Conservation (phyloP, 257 asterid species). For the Misopates orontium region DNA sequence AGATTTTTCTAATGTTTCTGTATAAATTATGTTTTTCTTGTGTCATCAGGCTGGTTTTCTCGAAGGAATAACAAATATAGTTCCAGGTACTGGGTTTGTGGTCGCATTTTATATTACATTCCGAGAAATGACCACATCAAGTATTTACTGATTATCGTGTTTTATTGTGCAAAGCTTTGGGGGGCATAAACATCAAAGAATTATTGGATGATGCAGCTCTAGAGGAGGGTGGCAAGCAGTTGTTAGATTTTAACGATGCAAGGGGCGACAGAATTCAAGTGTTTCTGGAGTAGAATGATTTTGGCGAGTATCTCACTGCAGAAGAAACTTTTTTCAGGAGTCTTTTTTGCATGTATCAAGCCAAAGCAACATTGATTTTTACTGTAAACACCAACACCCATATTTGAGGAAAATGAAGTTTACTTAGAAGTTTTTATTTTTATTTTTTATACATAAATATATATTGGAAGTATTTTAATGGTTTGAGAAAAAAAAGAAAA, state of each 20-base stretch:
- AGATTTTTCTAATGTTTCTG: too few relatives aligned
- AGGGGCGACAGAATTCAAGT: conserved; percentile 92
- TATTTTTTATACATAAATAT: too few relatives aligned
- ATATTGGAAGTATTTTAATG: too few relatives aligned
- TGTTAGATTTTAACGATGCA: conserved; percentile 73
- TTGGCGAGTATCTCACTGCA: too few relatives aligned
- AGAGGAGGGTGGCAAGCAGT: conserved; percentile 76
- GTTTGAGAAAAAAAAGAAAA: too few relatives aligned
- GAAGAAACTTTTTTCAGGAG: too few relatives aligned
- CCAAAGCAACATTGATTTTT: too few relatives aligned
- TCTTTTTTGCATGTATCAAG: too few relatives aligned
- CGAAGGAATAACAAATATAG: conserved; percentile 74
- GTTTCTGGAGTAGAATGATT: conserved; percentile 53
- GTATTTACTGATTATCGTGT: not conserved
- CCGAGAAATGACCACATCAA: not conserved
- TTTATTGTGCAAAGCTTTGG: conserved; percentile 58
- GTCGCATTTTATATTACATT: not conserved
- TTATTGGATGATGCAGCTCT: conserved; percentile 60
- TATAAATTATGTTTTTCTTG: not conserved
- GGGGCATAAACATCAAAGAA: conserved; percentile 68
- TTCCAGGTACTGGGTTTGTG: conserved; percentile 64
- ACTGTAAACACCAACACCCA: too few relatives aligned
- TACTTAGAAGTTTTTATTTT: too few relatives aligned
- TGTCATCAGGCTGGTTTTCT: conserved; percentile 83
- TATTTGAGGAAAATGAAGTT: too few relatives aligned